phyloP scores from a whole-genome alignment of 2,329 filamentous ascomycete genomes.

The Ophiostoma perfectum region DNA sequence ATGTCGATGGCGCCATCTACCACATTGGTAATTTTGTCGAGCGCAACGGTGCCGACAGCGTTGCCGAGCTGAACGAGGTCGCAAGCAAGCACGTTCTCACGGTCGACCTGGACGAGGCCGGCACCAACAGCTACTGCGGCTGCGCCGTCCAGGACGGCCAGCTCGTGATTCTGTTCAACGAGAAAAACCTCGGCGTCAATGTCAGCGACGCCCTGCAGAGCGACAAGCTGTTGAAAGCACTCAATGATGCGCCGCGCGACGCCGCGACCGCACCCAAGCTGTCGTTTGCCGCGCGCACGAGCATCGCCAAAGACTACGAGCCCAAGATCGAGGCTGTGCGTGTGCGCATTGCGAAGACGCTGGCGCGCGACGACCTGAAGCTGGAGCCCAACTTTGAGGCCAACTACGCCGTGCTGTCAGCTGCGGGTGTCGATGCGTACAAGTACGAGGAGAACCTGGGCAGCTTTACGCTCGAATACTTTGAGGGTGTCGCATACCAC shows the following conservation, averaged over 20 bases:
- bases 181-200: constrained; percentile 43
- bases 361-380: constrained; percentile 37
- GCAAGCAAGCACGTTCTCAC: constrained; percentile 41
- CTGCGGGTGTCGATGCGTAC: constrained; percentile 32
- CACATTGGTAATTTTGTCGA: constrained; percentile 18
- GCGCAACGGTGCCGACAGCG: constrained; percentile 31
- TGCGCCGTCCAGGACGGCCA: constrained; percentile 39
- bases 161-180: constrained; percentile 46
- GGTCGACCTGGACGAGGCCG: constrained; percentile 42
- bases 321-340: constrained; percentile 38
- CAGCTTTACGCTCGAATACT: constrained; percentile 39
- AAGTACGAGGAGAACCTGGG: constrained; percentile 45
- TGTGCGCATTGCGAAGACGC: constrained; percentile 35
- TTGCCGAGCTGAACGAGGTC: constrained; percentile 43
- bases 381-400: constrained; percentile 46
- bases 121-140: constrained; percentile 41
- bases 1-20: constrained; percentile 24
- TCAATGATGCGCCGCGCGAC: constrained; percentile 41
- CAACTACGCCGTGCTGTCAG: constrained; percentile 39
- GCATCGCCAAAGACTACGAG: constrained; percentile 43
- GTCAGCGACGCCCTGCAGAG: constrained; percentile 36
- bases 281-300: constrained; percentile 40
- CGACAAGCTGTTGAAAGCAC: constrained; percentile 39
- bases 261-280: constrained; percentile 30
- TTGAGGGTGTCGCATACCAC: constrained; percentile 35